Percentiles rank a stretch among this genome's conserved stretches.
These are phyloP conservation scores for Marasmius oreades DNA, from an alignment of 1,284 basidiomycete genomes.

Conservation along the genomic window DNA sequence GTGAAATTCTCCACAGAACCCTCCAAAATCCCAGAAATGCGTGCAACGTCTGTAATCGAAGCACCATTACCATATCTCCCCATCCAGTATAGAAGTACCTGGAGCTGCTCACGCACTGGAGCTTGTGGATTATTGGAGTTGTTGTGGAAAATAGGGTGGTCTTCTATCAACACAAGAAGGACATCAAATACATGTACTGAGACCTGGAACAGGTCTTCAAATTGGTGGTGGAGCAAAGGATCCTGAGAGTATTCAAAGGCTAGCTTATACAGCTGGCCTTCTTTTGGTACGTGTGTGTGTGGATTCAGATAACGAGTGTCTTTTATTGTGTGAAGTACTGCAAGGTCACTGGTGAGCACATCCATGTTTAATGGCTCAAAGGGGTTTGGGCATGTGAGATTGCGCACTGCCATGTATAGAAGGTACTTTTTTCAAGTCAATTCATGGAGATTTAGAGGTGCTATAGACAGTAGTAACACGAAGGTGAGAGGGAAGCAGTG, in stretches of 20 bases:
- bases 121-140: conserved; percentile 26
- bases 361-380: not conserved
- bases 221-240: not conserved
- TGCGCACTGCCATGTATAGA: not conserved
- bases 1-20: conserved; percentile 31
- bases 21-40: conserved; percentile 24
- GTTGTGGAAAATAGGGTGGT: conserved; percentile 29
- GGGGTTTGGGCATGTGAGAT: not conserved
- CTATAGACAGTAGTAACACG: too few species aligned
- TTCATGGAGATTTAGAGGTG: not conserved
- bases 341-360: not conserved
- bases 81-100: conserved; percentile 31
- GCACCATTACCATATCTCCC: conserved; percentile 33
- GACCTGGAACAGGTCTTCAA: conserved; percentile 7
- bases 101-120: conserved; percentile 30
- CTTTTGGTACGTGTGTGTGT: not conserved
- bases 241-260: not conserved
- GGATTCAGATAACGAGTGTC: not conserved
- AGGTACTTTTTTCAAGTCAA: not conserved
- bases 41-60: conserved; percentile 28
- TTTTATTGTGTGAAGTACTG: not conserved
- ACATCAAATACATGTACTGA: conserved; percentile 17
- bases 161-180: conserved; percentile 25
- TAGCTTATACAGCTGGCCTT: not conserved
- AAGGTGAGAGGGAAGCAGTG: too few species aligned